These are phyloP conservation scores for Mycena metata DNA, from an alignment of 768 basidiomycete species.

Conservation along the genomic window DNA sequence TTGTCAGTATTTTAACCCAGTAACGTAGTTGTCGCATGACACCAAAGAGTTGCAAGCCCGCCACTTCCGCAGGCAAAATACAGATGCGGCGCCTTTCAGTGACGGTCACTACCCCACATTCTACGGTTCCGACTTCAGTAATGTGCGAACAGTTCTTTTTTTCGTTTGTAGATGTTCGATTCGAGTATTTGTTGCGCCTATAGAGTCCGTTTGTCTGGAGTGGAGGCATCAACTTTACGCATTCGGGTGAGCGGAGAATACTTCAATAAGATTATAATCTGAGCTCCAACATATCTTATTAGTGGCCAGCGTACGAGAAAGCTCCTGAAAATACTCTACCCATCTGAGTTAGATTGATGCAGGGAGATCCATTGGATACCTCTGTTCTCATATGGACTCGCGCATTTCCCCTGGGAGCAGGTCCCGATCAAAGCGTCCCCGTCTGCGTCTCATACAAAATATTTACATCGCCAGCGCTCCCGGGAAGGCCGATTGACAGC, in stretches of 20 bases:
- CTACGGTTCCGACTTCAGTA: slow-evolving; percentile 63
- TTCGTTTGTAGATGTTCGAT: slow-evolving; percentile 1
- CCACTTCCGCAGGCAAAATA: slow-evolving; percentile 54
- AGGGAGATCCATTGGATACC: slow-evolving; percentile 69
- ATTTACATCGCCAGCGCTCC: slow-evolving; percentile 51
- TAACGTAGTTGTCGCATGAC: slow-evolving; percentile 54
- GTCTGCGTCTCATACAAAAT: slow-evolving; percentile 65
- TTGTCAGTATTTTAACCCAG: background rate
- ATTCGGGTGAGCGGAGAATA: slow-evolving; percentile 50
- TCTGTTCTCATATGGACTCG: slow-evolving; percentile 73
- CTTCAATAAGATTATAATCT: background rate
- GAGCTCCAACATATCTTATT: slow-evolving; percentile 30
- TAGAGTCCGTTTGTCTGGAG: slow-evolving; percentile 62
- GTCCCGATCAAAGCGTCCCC: slow-evolving; percentile 65
- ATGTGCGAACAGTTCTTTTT: slow-evolving; percentile 54
- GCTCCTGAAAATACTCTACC: background rate
- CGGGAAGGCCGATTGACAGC: slow-evolving; percentile 53
- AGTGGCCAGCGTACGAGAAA: slow-evolving; percentile 62
- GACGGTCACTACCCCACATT: slow-evolving; percentile 66
- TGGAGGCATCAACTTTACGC: slow-evolving; percentile 66
- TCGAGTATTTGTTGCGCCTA: background rate
- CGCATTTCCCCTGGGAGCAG: slow-evolving; percentile 49
- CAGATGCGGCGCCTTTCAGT: slow-evolving; percentile 53
- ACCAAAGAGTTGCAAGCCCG: slow-evolving; percentile 53
- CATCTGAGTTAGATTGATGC: slow-evolving; percentile 13